Base-by-base conservation (phyloP, 2,329 filamentous ascomycete species). In the Fusarium sp. region DNA sequence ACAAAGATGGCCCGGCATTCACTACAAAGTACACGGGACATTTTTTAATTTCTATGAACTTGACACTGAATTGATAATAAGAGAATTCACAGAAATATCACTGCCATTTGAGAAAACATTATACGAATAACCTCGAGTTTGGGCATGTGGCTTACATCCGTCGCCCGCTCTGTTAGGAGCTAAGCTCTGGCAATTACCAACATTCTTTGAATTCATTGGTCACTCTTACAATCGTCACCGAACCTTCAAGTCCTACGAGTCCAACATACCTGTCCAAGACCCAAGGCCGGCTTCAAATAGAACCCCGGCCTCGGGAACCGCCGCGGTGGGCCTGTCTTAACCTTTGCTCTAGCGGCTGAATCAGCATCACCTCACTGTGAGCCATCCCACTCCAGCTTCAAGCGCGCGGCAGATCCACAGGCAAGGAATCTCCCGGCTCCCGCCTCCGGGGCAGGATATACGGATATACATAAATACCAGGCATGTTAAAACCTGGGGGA, bases 391-490 rank as follows among this genome's bases (percentile, higher is more conserved):
- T 51, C 55, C 36, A 65, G 40, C 59, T 60, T 54, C 47, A 58
- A 53, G 39, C 65, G 59, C 65, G 55, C 65, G 62, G 54, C 10
- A 65, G 59, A 61, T 71, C 70, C 72, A 73, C 67, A 10, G 13
- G 41, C 39, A 18, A 43, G 52, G 52, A 46, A 67, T 56, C 31
- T 54, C 27, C 58, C 37, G 44, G 65, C 16, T 6, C n/a, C 47
- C 48, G 41, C 59, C 46, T 31, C 63, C 30, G 40, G 27, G 55
- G 39, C 63, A 66, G 73, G 73, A 75, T 68, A 71, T 71, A 71
- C 73, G 74, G 74, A 76, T 75, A 71, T 74, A 66, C 27, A 52
- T 40, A 55, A 34, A 41, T 27, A 60, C 36, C 16, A 15, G 10
- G 27, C 30, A 27, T 51, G 28, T 60, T 50, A 68, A 73, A 62